A percentile compares a stretch with the other conserved stretches of the same genome.
These are phyloP conservation scores for Furcasterigmium sp. DNA, from an alignment of 2,329 filamentous ascomycete species.

Conservation along the genomic window DNA sequence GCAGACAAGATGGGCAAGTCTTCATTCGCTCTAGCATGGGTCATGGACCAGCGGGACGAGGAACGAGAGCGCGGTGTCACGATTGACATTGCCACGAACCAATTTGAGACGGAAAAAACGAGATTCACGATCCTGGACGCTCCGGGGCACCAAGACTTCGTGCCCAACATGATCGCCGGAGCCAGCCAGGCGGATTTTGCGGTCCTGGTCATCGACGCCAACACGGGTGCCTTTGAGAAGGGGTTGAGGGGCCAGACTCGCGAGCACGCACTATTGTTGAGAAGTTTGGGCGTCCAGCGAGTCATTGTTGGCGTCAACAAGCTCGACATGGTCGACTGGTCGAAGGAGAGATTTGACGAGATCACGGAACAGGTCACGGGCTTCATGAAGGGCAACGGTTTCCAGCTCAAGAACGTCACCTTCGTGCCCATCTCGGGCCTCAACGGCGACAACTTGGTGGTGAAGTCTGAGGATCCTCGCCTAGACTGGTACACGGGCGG, in stretches of 20 bases:
- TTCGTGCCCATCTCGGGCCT: slow-evolving; percentile 91
- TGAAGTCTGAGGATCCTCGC: slow-evolving; percentile 45
- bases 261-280: slow-evolving; percentile 83
- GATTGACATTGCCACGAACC: slow-evolving; percentile 92
- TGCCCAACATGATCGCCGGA: slow-evolving; percentile 98
- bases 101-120: slow-evolving; percentile 84
- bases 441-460: slow-evolving; percentile 78
- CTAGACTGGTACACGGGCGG: slow-evolving; percentile 75
- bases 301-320: slow-evolving; percentile 94
- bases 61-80: slow-evolving; percentile 88
- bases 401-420: slow-evolving; percentile 72
- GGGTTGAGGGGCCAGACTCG: slow-evolving; percentile 90
- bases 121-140: slow-evolving; percentile 93
- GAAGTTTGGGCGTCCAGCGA: slow-evolving; percentile 84
- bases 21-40: slow-evolving; percentile 95
- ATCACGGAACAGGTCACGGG: slow-evolving; percentile 78
- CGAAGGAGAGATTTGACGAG: slow-evolving; percentile 73
- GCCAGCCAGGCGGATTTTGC: slow-evolving; percentile 95
- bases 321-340: slow-evolving; percentile 83
- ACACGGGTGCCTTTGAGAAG: slow-evolving; percentile 86
- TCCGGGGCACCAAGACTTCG: slow-evolving; percentile 90
- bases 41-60: slow-evolving; percentile 86
- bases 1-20: slow-evolving; percentile 89
- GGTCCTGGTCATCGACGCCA: slow-evolving; percentile 87
- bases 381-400: slow-evolving; percentile 78